Evolutionary conservation across 2,329 filamentous ascomycete species (phyloP).

Genomic region (Neospermospora avenae): DNA sequence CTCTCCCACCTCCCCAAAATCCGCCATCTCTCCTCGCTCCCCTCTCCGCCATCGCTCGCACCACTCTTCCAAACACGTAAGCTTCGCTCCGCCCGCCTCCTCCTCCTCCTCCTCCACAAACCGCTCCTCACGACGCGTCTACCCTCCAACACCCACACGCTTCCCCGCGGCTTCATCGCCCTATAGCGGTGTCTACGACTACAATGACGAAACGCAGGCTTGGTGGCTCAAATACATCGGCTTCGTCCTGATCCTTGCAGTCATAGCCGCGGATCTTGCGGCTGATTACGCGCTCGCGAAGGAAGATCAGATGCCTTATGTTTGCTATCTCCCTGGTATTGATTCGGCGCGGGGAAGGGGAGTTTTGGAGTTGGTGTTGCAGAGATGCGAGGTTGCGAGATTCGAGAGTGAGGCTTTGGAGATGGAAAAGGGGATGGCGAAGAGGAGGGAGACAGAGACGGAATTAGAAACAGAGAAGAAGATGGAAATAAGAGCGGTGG

Average conservation of each 20-base stretch:
- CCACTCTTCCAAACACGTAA: not conserved
- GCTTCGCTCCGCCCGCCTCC: not conserved
- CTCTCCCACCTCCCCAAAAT: too few species aligned
- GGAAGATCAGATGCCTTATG: not conserved
- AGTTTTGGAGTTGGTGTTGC: not conserved
- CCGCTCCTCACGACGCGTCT: not conserved
- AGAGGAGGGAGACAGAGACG: too few species aligned
- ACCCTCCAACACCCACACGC: not conserved
- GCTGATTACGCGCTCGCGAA: not conserved
- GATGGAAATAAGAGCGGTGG: not conserved
- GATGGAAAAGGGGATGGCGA: too few species aligned
- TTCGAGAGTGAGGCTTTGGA: too few species aligned
- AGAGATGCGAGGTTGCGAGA: too few species aligned
- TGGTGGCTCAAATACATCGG: not conserved
- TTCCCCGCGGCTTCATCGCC: too few species aligned
- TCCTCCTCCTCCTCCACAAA: not conserved
- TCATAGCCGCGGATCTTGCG: not conserved
- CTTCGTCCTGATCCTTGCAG: not conserved
- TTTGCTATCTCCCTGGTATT: not conserved
- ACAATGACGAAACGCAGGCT: not conserved
- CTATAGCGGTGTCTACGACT: too few species aligned
- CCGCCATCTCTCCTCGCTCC: not conserved
- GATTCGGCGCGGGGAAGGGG: not conserved
- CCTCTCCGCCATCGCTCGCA: not conserved
- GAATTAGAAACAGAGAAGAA: too few species aligned